Conservation (phyloP, 192 early-diverging fungal genomes). For the Chytriomyces sp. region DNA sequence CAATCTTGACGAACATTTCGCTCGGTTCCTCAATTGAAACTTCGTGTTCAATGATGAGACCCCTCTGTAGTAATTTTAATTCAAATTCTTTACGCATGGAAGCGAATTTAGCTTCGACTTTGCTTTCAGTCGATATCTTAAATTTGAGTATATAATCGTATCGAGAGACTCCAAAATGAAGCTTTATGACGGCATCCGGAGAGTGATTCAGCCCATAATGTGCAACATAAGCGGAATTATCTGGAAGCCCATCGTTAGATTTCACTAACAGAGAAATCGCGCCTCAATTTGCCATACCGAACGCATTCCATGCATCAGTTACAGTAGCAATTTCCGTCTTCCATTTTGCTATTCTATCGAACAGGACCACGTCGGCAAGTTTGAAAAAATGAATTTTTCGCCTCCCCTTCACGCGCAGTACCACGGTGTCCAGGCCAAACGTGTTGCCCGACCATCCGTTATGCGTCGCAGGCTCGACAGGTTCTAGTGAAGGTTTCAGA, state of each 20-base stretch:
- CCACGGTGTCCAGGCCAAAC: not conserved
- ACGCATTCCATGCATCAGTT: constrained; percentile 27
- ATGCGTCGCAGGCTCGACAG: not conserved
- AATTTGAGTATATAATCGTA: constrained; percentile 31
- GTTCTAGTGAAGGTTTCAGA: no score
- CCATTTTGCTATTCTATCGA: constrained; percentile 31
- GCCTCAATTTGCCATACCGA: not conserved
- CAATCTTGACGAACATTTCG: constrained; percentile 27
- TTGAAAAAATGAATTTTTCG: constrained; percentile 15
- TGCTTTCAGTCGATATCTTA: not conserved
- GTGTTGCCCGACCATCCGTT: constrained; percentile 25
- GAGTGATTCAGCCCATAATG: not conserved
- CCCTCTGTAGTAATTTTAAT: constrained; percentile 17
- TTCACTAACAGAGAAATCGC: not conserved
- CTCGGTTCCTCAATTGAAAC: constrained; percentile 20
- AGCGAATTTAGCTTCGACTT: not conserved
- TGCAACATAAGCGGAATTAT: not conserved
- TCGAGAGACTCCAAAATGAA: constrained; percentile 24
- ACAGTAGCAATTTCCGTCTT: constrained; percentile 1
- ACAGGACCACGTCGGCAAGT: constrained; percentile 11
- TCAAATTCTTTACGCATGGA: constrained; percentile 14
- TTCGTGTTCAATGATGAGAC: constrained; percentile 30
- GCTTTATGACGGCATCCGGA: constrained; percentile 23
- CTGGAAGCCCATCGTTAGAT: not conserved
- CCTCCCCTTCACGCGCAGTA: constrained; percentile 18